phyloP scores from a whole-genome alignment of 2,329 filamentous ascomycete species.

The Cordyceps sp. region DNA sequence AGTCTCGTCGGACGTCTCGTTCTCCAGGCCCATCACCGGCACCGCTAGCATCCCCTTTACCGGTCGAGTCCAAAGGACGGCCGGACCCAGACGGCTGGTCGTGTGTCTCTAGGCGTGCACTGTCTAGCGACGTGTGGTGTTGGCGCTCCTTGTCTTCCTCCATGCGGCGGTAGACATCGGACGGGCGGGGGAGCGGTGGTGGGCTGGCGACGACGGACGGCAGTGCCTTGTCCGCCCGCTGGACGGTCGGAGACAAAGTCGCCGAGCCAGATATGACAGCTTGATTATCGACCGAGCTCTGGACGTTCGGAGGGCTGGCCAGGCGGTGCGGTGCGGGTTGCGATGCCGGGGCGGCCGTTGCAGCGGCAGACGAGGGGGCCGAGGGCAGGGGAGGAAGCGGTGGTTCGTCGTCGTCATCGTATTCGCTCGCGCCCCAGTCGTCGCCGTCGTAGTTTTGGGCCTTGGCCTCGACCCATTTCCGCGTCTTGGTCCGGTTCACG shows the following conservation, averaged over 20 bases:
- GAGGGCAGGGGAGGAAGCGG: neutral
- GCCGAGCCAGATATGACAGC: neutral
- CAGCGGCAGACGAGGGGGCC: neutral
- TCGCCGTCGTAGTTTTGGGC: slow-evolving; percentile 78
- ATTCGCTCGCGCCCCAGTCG: slow-evolving; percentile 70
- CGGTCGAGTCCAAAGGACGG: neutral
- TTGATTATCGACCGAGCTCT: too few relatives aligned
- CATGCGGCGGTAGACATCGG: slow-evolving; percentile 61
- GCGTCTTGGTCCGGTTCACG: slow-evolving; percentile 76
- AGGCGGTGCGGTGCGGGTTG: too few relatives aligned
- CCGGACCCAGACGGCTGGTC: slow-evolving; percentile 12
- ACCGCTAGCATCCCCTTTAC: neutral
- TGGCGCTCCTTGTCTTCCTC: slow-evolving; percentile 46
- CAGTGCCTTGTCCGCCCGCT: neutral
- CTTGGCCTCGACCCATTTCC: slow-evolving; percentile 90
- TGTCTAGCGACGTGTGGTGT: slow-evolving; percentile 32
- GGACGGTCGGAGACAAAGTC: neutral
- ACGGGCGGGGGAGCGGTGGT: slow-evolving; percentile 51
- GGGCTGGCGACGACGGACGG: slow-evolving; percentile 17
- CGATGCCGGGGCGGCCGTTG: neutral
- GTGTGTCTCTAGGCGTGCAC: slow-evolving; percentile 38
- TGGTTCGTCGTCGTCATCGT: slow-evolving; percentile 32
- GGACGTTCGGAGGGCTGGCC: too few relatives aligned
- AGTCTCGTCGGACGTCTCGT: slow-evolving; percentile 17
- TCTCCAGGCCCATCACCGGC: neutral